Conservation (phyloP, 2,329 filamentous ascomycete species). For the Fusarium brevicatenulatum region DNA sequence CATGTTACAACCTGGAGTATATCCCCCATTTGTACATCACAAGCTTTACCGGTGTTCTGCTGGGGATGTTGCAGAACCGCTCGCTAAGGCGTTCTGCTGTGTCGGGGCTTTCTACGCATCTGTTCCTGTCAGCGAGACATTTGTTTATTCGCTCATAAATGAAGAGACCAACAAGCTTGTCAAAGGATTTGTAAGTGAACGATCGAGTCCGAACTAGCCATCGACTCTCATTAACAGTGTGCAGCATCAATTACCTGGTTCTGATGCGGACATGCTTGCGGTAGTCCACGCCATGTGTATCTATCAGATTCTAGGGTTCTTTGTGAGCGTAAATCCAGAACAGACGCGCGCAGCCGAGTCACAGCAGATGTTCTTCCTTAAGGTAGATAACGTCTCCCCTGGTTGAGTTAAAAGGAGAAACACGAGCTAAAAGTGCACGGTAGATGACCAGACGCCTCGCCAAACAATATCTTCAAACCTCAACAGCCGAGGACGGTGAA, state of each 20-base stretch:
- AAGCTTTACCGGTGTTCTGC: background rate
- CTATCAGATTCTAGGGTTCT: background rate
- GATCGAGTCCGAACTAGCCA: fast-evolving
- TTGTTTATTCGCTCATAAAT: background rate
- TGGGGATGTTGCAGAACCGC: background rate
- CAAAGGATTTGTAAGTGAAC: background rate
- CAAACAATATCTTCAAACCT: background rate
- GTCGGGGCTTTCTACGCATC: background rate
- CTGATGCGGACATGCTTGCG: background rate
- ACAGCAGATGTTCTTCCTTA: background rate
- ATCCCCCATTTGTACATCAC: background rate
- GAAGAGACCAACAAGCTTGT: background rate
- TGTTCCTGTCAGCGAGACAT: background rate
- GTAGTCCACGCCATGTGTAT: background rate
- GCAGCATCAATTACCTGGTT: background rate
- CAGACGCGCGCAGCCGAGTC: background rate
- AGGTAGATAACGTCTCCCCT: background rate
- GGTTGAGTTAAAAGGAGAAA: fast-evolving
- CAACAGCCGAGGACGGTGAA: background rate
- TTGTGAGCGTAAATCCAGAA: background rate
- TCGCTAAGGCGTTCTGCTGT: background rate
- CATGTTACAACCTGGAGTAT: background rate
- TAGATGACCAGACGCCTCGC: background rate
- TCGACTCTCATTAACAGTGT: background rate
- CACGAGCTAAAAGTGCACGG: fast-evolving